These are phyloP conservation scores for Fusarium poae DNA, from an alignment of 2,329 filamentous ascomycete species.

Conservation along the genomic window DNA sequence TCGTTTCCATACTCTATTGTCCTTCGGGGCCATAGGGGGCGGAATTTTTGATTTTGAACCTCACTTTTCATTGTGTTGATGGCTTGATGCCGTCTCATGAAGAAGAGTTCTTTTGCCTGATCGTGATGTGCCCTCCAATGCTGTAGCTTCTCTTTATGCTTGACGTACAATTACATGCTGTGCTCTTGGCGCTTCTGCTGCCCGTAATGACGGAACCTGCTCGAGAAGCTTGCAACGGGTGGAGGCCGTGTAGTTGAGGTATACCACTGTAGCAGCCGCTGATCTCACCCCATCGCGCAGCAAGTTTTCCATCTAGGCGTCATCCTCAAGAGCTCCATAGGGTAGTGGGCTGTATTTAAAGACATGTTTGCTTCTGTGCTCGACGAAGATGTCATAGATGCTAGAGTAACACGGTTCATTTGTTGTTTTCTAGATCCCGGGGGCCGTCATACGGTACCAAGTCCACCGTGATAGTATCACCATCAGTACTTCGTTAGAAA, in stretches of 20 bases:
- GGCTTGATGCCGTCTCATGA: constrained; percentile 58
- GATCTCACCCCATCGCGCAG: not conserved
- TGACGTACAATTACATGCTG: no score
- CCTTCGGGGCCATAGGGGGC: constrained; percentile 67
- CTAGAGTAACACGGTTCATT: not conserved
- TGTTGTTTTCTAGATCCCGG: not conserved
- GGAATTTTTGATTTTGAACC: constrained; percentile 65
- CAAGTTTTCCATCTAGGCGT: not conserved
- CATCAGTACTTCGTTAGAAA: not conserved
- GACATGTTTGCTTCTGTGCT: not conserved
- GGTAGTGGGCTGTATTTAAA: not conserved
- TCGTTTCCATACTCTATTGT: constrained; percentile 63
- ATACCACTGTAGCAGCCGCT: not conserved
- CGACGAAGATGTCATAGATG: not conserved
- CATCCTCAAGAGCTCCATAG: not conserved
- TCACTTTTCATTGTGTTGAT: constrained; percentile 61
- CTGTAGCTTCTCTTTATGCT: no score
- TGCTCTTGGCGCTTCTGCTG: not conserved
- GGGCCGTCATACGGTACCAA: not conserved
- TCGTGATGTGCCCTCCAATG: no score
- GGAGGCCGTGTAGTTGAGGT: not conserved
- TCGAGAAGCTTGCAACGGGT: not conserved
- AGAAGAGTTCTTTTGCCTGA: constrained; percentile 56
- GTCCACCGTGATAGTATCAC: not conserved
- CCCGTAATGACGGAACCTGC: not conserved